Conservation (phyloP, 2,329 filamentous ascomycete species). For the Fusarium sp. region DNA sequence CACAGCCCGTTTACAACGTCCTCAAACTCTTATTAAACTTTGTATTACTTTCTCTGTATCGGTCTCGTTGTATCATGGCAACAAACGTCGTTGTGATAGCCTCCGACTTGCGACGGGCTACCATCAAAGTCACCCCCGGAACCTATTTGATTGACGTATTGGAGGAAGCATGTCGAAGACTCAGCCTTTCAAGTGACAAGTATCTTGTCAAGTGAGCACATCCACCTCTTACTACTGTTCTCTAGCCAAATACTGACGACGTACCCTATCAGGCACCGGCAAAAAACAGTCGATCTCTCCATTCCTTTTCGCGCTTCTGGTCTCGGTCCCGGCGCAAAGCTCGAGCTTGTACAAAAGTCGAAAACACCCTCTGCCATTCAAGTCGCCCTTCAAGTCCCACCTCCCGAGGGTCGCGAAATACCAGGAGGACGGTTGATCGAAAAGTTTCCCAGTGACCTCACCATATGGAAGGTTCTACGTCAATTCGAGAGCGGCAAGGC, state of each 20-base stretch:
- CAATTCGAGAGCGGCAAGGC: constrained; percentile 85
- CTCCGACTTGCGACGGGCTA: constrained; percentile 78
- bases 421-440: constrained; percentile 77
- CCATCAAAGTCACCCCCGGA: constrained; percentile 83
- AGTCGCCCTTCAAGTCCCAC: constrained; percentile 86
- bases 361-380: constrained; percentile 87
- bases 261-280: constrained; percentile 71
- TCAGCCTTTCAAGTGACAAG: constrained; percentile 76
- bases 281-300: constrained; percentile 87
- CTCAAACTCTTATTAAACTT: not conserved
- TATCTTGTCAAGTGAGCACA: constrained; percentile 80
- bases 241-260: not conserved
- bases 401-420: constrained; percentile 71
- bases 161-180: constrained; percentile 86
- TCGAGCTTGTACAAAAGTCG: constrained; percentile 89
- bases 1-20: not conserved
- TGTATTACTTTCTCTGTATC: not conserved
- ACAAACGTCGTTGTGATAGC: constrained; percentile 91
- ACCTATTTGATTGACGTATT: constrained; percentile 88
- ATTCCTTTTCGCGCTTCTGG: constrained; percentile 85
- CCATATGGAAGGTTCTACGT: constrained; percentile 88
- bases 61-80: constrained; percentile 67
- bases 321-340: constrained; percentile 84
- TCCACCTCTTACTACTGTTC: not conserved
- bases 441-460: constrained; percentile 88